Conservation (phyloP, 768 basidiomycete genomes). For the Paxillus ammoniavirescens region DNA sequence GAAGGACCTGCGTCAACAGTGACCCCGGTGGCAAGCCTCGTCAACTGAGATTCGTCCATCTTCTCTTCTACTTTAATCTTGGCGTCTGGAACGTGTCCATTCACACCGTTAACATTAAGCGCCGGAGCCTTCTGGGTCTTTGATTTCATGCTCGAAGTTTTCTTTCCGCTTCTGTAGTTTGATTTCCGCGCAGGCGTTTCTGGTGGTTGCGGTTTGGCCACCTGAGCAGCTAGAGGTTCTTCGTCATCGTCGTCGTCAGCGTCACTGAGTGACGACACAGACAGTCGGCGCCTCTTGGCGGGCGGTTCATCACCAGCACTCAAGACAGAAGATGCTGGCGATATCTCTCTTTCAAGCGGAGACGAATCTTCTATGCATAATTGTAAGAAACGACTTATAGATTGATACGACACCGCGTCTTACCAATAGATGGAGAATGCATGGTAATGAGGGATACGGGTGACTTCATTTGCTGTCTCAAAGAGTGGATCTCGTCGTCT, state of each 20-base stretch:
- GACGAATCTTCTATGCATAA: constrained; percentile 24
- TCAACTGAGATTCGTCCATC: constrained; percentile 75
- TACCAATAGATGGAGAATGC: constrained; percentile 54
- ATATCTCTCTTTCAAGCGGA: constrained; percentile 15
- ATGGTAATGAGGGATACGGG: constrained; percentile 52
- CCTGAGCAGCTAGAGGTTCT: constrained; percentile 55
- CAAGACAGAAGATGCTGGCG: constrained; percentile 42
- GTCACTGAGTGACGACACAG: constrained; percentile 54
- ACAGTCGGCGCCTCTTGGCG: constrained; percentile 52
- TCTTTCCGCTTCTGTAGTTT: constrained; percentile 51
- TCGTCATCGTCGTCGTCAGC: constrained; percentile 49
- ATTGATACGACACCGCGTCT: constrained; percentile 10
- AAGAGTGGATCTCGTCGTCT: constrained; percentile 65
- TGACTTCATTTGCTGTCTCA: constrained; percentile 68
- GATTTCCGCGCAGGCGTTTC: constrained; percentile 33
- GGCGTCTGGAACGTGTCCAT: constrained; percentile 48
- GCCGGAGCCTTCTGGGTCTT: constrained; percentile 58
- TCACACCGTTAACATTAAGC: constrained; percentile 37
- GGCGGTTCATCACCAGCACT: constrained; percentile 46
- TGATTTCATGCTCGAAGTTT: constrained; percentile 53
- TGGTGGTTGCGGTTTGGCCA: constrained; percentile 29
- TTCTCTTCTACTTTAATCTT: constrained; percentile 74
- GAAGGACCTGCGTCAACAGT: constrained; percentile 64
- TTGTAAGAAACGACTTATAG: constrained; percentile 2
- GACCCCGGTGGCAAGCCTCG: constrained; percentile 75